Evolutionary conservation across 2,329 filamentous ascomycete genomes (phyloP), one percentile per base, ranked within the genome.

Genomic region (Fusarium sp.): DNA sequence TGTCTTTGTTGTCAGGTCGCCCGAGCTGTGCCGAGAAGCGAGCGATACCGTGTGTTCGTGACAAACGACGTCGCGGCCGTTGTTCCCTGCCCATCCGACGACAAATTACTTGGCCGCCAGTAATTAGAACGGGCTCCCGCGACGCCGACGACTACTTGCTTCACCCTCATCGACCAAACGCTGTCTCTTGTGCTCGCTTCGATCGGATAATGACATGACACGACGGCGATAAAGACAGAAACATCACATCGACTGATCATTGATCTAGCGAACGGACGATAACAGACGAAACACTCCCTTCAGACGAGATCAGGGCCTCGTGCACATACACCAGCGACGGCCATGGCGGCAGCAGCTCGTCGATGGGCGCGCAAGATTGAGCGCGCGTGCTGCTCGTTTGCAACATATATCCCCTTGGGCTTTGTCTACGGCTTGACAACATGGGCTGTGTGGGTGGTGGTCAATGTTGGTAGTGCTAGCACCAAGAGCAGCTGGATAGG

Each of bases 361-460:
- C 86, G 88, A 76, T 92, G 89, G 85, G 91, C 89, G 51, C 87
- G 92, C 70, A 89, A 87, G 78, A 57, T 93, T 75, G 95, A 98
- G 86, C 92, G 94, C 52, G 91, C 89, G 77, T 98, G 94, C 85
- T 98, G 95, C 83, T 84, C 87, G 44, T 88, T 90, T 65, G 86
- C 92, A 56, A 93, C 90, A 28, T 97, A 94, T 80, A 93, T 97
- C 73, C 95, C 95, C n/a, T 86, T 98, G 16, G 84, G 85, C 30
- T 97, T 98, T 78, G 93, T 98, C 62, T 98, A 97, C 77, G 88
- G 92, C 60, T 81, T 98, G 72, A 95, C 94, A n/a, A 92, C 92
- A 11, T 99, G 96, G 96, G 95, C 94, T 3, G 89, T 92, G n/a
- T 98, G 92, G 87, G 94, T 97, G 9, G 88, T 95, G 74, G 87